A percentile compares a stretch with the other conserved stretches of the same genome.
Evolutionary conservation across 116 monocot species (phyloP).

Genomic region (Dioscorea cayenensis): DNA sequence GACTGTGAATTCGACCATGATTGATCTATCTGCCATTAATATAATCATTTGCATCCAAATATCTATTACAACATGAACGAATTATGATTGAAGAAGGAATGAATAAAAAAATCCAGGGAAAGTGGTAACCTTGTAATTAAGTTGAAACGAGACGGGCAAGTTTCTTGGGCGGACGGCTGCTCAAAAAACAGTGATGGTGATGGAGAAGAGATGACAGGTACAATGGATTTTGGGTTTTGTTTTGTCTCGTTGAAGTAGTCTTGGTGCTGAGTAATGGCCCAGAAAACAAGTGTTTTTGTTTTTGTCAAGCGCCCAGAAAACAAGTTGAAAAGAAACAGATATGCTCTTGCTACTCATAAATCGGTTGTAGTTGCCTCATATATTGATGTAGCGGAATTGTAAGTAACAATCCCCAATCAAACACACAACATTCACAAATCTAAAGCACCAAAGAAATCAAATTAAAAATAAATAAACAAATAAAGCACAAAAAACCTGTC

Average conservation of each 20-base stretch:
- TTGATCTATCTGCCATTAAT: slow-evolving; percentile 38
- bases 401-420: no score
- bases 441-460: no score
- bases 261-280: no score
- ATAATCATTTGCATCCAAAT: not conserved
- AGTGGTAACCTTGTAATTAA: slow-evolving; percentile 37
- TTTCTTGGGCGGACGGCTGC: slow-evolving; percentile 65
- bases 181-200: slow-evolving; percentile 38
- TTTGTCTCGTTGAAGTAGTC: not conserved
- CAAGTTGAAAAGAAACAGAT: no score
- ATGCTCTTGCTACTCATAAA: no score
- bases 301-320: no score
- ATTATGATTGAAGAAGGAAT: not conserved
- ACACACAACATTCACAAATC: no score
- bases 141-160: slow-evolving; percentile 65
- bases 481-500: no score
- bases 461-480: no score
- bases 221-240: slow-evolving; percentile 26
- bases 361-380: no score
- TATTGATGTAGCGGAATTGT: no score
- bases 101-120: not conserved
- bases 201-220: slow-evolving; percentile 32
- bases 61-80: not conserved
- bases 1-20: slow-evolving; percentile 63
- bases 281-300: no score